Evolutionary conservation across 1,139 yeast species (phyloP).

Genomic region (Geotrichum australiense): DNA sequence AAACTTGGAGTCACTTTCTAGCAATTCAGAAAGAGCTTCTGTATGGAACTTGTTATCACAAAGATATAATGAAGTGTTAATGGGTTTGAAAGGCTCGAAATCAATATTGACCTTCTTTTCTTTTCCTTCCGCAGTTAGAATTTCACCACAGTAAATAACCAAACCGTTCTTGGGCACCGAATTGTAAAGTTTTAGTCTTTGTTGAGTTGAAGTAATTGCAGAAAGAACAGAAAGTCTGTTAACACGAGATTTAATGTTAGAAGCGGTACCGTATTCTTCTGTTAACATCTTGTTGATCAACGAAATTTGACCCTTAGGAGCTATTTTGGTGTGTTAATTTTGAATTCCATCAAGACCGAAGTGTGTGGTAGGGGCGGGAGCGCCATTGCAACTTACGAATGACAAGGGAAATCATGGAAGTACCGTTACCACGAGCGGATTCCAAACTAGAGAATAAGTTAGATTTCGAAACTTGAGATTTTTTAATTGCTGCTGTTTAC

Average conservation of each 20-base stretch:
- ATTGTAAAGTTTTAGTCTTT: slow-evolving; percentile 82
- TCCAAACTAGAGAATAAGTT: slow-evolving; percentile 55
- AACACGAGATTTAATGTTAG: slow-evolving; percentile 94
- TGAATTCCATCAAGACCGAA: too few relatives aligned
- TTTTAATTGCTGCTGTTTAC: slow-evolving; percentile 1
- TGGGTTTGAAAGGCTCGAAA: slow-evolving; percentile 96
- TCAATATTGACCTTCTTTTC: slow-evolving; percentile 92
- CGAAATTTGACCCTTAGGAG: slow-evolving; percentile 92
- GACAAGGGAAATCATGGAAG: slow-evolving; percentile 94
- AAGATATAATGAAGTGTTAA: slow-evolving; percentile 87
- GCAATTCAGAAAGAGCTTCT: slow-evolving; percentile 87
- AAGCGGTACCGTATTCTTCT: slow-evolving; percentile 98
- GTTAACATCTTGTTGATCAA: slow-evolving; percentile 85
- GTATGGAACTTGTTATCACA: slow-evolving; percentile 99
- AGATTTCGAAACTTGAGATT: neutral
- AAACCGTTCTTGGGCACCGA: slow-evolving; percentile 90
- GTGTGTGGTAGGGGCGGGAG: too few relatives aligned
- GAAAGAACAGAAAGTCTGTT: slow-evolving; percentile 90
- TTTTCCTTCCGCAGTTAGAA: slow-evolving; percentile 92
- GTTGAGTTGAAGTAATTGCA: slow-evolving; percentile 97
- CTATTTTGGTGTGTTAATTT: too few relatives aligned
- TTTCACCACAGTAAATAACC: slow-evolving; percentile 97
- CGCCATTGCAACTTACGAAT: slow-evolving; percentile 39
- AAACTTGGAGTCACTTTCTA: slow-evolving; percentile 91
- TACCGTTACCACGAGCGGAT: slow-evolving; percentile 94